Base-by-base conservation (phyloP, 1,284 basidiomycete species). In the Rhodotorula sp. region DNA sequence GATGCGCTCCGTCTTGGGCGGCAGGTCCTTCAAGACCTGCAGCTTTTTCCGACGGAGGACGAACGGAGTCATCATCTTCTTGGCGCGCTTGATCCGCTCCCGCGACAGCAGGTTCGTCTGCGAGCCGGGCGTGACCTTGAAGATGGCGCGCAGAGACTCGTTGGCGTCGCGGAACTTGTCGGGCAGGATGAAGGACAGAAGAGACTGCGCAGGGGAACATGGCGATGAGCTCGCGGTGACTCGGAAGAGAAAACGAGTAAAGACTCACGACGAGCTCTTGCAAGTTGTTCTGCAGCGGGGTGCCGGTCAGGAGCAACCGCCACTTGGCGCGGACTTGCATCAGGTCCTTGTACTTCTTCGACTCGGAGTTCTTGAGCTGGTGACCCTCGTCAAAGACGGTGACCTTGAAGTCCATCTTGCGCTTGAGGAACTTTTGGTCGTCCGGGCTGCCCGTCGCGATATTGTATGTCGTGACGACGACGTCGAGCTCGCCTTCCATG, bases 51-150 rank as follows among this genome's bases (percentile, higher is more conserved):
- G 87, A 31, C 97, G 90, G 29, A 99, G 86, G 43, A 99, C 95
- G 80, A 99, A 99, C 0, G 97, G 97, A 23, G 92, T 95, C 90
- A 99, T 94, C 94, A 99, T 97, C 81, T 91, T 93, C 83, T 98
- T 97, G 8, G 97, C 97, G 68, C 74, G 72, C 34, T 60, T 63
- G 48, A 79, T 77, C 47, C 78, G 78, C 69, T 67, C 96, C 85
- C 62, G 93, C 91, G 39, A 97, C 10, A 94, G 91, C 21, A 99
- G 88, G 57, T 91, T 91, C 63, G 91, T 88, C 74, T 91, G 91
- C 16, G 90, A 89, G 78, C 93, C 91, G 8, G 91, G 89, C 78
- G 92, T 93, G 52, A 93, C 92, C 82, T 98, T 99, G 88, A 99
- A 99, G 77, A 99, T 97, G 20, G 93, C 91, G 20, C 92, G 88